phyloP scores from a whole-genome alignment of 805 yeast genomes.

The Nakazawaea wyomingensis region DNA sequence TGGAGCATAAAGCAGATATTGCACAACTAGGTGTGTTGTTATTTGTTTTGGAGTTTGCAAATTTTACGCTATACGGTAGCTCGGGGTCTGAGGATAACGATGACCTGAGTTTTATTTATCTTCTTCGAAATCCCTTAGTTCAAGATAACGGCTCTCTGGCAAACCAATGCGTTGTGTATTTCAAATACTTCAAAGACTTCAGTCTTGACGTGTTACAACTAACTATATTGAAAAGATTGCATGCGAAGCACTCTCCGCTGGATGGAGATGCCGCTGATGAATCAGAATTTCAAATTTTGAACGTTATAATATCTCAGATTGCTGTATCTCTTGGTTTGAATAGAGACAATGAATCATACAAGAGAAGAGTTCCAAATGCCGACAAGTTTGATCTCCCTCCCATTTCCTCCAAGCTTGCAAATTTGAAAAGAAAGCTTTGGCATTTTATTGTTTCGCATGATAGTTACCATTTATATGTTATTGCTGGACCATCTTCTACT shows the following conservation, averaged over 20 bases:
- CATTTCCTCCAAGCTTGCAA: slow-evolving; percentile 1
- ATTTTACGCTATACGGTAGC: slow-evolving; percentile 2
- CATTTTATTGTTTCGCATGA: slow-evolving; percentile 20
- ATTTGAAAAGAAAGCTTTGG: slow-evolving; percentile 28
- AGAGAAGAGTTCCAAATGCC: not conserved
- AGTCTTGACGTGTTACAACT: slow-evolving; percentile 40
- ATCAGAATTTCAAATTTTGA: slow-evolving; percentile 32
- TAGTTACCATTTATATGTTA: slow-evolving; percentile 17
- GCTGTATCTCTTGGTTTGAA: slow-evolving; percentile 42
- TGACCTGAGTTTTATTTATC: slow-evolving; percentile 22
- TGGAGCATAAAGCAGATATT: slow-evolving; percentile 17
- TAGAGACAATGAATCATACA: slow-evolving; percentile 28
- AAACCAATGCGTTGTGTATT: slow-evolving; percentile 32
- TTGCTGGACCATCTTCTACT: slow-evolving; percentile 20
- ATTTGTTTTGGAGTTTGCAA: slow-evolving; percentile 19
- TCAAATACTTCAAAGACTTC: slow-evolving; percentile 33
- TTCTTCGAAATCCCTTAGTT: slow-evolving; percentile 34
- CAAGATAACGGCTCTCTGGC: slow-evolving; percentile 34
- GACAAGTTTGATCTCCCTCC: not conserved
- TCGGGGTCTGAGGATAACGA: slow-evolving; percentile 19
- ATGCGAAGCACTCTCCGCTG: slow-evolving; percentile 39
- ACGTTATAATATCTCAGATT: slow-evolving; percentile 32
- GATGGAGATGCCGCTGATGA: slow-evolving; percentile 46
- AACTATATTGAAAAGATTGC: slow-evolving; percentile 32
- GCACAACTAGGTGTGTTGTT: slow-evolving; percentile 22